A percentile compares a stretch with the other conserved stretches of the same genome.
Conservation (phyloP, 2,329 filamentous ascomycete species). For the Cadophora gregata region DNA sequence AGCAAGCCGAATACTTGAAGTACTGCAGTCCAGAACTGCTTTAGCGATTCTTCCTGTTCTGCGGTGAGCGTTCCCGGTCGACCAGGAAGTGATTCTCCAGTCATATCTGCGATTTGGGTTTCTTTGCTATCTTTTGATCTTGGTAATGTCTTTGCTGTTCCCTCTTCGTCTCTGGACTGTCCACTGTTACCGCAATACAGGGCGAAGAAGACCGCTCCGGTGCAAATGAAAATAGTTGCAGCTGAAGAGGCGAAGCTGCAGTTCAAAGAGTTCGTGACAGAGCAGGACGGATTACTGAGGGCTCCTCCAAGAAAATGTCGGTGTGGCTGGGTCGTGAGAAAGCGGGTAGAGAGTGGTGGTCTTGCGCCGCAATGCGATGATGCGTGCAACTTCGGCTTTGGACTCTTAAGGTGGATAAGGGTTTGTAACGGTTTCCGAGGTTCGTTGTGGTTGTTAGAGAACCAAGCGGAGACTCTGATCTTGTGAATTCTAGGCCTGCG, state of each 20-base stretch:
- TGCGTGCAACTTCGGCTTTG: background rate
- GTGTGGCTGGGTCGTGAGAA: background rate
- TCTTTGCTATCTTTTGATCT: conserved; percentile 19
- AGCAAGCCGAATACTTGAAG: conserved; percentile 76
- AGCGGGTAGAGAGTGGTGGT: conserved; percentile 9
- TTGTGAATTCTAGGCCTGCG: background rate
- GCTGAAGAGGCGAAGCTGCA: conserved; percentile 3
- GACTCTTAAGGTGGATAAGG: background rate
- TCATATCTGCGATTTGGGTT: conserved; percentile 46
- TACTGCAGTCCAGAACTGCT: conserved; percentile 81
- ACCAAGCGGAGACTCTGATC: background rate
- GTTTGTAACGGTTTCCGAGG: background rate
- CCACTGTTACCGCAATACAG: background rate
- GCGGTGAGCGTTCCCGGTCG: conserved; percentile 86
- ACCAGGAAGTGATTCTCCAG: conserved; percentile 62
- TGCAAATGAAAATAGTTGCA: conserved; percentile 6
- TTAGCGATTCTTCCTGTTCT: conserved; percentile 87
- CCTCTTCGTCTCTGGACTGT: background rate
- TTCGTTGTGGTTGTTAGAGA: background rate
- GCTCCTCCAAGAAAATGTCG: background rate
- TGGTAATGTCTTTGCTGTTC: background rate
- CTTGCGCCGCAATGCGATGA: conserved; percentile 14
- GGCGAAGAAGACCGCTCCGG: background rate
- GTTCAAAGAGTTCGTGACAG: background rate
- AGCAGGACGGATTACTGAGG: background rate